Percentiles rank a stretch among this genome's conserved stretches.
Conservation (phyloP, 768 basidiomycete species). For the Nidularia sp. region DNA sequence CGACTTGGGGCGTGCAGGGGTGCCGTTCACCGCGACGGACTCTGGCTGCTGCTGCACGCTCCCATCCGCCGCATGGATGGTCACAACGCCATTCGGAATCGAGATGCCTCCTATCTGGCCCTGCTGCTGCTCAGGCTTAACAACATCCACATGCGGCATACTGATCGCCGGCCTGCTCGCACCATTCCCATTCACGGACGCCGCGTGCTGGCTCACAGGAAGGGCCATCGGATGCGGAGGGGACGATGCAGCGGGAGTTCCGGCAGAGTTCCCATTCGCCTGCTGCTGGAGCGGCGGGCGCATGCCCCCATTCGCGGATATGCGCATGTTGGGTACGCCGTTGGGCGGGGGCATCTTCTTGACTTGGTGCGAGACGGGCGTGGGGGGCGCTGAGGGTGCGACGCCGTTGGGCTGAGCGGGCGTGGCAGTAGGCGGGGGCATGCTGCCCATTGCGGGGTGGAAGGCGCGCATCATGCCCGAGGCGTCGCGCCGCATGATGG, state of each 20-base stretch:
- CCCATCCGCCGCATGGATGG: conserved; percentile 13
- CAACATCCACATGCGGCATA: conserved; percentile 41
- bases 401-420: background rate
- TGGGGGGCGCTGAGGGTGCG: conserved; percentile 33
- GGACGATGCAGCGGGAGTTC: conserved; percentile 26
- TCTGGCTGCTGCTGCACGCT: conserved; percentile 8
- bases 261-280: background rate
- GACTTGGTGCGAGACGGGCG: conserved; percentile 56
- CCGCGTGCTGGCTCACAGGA: conserved; percentile 23
- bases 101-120: conserved; percentile 11
- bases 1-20: conserved; percentile 37
- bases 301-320: conserved; percentile 55
- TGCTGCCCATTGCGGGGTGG: conserved; percentile 11
- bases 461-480: conserved; percentile 21
- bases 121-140: conserved; percentile 24
- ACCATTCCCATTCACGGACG: conserved; percentile 29
- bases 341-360: conserved; percentile 61
- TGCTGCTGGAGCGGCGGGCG: conserved; percentile 30
- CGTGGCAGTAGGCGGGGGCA: background rate
- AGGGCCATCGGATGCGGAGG: conserved; percentile 31
- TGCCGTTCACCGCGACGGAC: conserved; percentile 12
- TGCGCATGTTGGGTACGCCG: conserved; percentile 53
- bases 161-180: conserved; percentile 37
- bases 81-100: conserved; percentile 25
- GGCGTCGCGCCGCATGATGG: conserved; percentile 26